Evolutionary conservation across 2,329 filamentous ascomycete genomes (phyloP).

Genomic region (Gnomoniopsis sp.): DNA sequence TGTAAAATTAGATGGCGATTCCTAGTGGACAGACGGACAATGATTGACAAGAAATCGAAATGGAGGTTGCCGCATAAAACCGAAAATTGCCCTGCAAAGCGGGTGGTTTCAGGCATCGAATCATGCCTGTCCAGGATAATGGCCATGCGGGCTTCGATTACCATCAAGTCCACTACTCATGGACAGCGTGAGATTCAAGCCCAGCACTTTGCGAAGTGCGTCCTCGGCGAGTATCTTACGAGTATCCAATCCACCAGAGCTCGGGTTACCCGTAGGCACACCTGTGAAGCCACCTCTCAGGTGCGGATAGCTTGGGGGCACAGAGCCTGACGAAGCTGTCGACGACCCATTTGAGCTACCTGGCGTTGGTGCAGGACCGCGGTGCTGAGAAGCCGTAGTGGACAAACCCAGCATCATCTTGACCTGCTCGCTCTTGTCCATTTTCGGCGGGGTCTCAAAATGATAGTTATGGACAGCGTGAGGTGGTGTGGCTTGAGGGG

Average conservation of each 20-base stretch:
- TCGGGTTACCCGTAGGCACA: not conserved
- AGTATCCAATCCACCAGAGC: conserved; percentile 3
- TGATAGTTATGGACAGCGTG: not conserved
- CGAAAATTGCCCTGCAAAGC: not conserved
- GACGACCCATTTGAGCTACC: not conserved
- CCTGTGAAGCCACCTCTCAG: not conserved
- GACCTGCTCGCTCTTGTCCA: conserved; percentile 14
- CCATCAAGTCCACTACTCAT: conserved; percentile 11
- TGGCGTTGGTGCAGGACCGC: not conserved
- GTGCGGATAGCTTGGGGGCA: conserved; percentile 4
- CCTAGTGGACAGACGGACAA: conserved; percentile 7
- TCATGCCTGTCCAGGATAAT: conserved; percentile 13
- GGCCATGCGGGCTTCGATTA: conserved; percentile 9
- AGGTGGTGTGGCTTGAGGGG: not conserved
- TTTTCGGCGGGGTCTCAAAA: conserved; percentile 6
- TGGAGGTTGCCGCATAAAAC: not conserved
- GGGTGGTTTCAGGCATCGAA: not conserved
- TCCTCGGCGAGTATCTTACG: conserved; percentile 15
- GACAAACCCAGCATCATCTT: conserved; percentile 13
- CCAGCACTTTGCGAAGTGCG: conserved; percentile 14
- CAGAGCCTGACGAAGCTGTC: not conserved
- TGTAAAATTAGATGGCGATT: conserved; percentile 14
- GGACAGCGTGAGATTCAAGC: conserved; percentile 11
- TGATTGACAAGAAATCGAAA: conserved; percentile 4
- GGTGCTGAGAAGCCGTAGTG: not conserved